Conservation (phyloP, 176 grass and related monocot genomes). For the Musa itinerans region DNA sequence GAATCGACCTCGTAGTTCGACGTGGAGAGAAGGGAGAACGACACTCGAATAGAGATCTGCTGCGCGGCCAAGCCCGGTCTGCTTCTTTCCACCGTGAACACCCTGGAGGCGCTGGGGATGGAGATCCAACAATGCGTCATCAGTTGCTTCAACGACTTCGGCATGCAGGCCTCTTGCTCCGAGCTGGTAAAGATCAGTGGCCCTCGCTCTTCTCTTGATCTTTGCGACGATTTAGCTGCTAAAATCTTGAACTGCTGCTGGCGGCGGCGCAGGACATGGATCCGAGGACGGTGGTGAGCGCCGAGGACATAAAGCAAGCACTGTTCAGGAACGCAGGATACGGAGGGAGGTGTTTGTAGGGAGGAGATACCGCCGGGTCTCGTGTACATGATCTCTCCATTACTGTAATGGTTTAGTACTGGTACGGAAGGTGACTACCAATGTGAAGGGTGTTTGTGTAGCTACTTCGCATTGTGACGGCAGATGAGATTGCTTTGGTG, state of each 20-base stretch:
- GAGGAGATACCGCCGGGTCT: background rate
- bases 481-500: too few species aligned
- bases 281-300: background rate
- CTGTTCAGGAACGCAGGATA: conserved; percentile 19
- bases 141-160: conserved; percentile 99
- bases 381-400: too few species aligned
- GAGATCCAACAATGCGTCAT: conserved; percentile 96
- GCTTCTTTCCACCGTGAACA: conserved; percentile 84
- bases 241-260: background rate
- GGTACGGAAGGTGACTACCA: too few species aligned
- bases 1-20: conserved; percentile 39
- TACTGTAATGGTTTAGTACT: too few species aligned
- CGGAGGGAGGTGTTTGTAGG: conserved; percentile 17
- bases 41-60: conserved; percentile 88
- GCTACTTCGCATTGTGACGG: too few species aligned
- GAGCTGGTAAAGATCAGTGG: conserved; percentile 32
- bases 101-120: conserved; percentile 69
- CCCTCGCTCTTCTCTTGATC: background rate
- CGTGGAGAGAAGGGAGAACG: conserved; percentile 67
- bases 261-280: background rate
- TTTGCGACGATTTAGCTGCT: background rate
- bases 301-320: conserved; percentile 15
- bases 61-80: conserved; percentile 77
- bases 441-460: too few species aligned
- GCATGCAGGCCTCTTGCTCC: conserved; percentile 90